Evolutionary conservation across 2,329 filamentous ascomycete species (phyloP).

Genomic region (Torrubiella hemipterigena): DNA sequence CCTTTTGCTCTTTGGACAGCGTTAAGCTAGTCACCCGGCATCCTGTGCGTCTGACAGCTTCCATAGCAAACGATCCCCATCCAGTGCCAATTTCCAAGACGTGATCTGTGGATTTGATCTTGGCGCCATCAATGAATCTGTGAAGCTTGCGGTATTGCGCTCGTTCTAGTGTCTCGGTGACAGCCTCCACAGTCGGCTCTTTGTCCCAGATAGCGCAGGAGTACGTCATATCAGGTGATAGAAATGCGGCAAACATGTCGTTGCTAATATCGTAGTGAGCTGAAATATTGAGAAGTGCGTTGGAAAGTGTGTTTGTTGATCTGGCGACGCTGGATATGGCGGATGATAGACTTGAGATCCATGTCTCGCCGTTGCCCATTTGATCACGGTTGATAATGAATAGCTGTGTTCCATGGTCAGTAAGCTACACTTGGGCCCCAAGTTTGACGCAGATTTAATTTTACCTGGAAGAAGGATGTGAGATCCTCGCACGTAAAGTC

Average conservation of each 20-base stretch:
- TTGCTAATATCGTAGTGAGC: constrained; percentile 70
- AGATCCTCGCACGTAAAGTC: constrained; percentile 57
- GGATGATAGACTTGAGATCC: constrained; percentile 45
- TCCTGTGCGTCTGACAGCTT: constrained; percentile 51
- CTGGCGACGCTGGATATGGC: constrained; percentile 46
- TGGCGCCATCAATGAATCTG: constrained; percentile 53
- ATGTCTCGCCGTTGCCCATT: constrained; percentile 51
- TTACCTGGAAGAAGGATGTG: constrained; percentile 54
- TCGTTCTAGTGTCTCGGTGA: constrained; percentile 46
- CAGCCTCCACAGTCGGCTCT: constrained; percentile 18
- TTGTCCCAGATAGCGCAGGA: constrained; percentile 55
- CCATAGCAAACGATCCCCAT: constrained; percentile 64
- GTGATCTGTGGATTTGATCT: constrained; percentile 52
- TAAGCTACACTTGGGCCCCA: not conserved
- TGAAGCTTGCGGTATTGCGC: constrained; percentile 58
- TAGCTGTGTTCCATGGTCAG: constrained; percentile 40
- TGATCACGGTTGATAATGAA: constrained; percentile 58
- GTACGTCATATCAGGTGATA: constrained; percentile 68
- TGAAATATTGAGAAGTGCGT: constrained; percentile 52
- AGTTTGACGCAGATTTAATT: constrained; percentile 6
- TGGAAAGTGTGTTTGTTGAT: constrained; percentile 44
- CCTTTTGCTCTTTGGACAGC: constrained; percentile 57
- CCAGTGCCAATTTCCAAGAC: constrained; percentile 66
- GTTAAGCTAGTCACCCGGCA: constrained; percentile 60
- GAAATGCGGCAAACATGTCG: constrained; percentile 62